These are phyloP conservation scores for Sporothrix phasma DNA, from an alignment of 2,329 filamentous ascomycete species.

Conservation along the genomic window DNA sequence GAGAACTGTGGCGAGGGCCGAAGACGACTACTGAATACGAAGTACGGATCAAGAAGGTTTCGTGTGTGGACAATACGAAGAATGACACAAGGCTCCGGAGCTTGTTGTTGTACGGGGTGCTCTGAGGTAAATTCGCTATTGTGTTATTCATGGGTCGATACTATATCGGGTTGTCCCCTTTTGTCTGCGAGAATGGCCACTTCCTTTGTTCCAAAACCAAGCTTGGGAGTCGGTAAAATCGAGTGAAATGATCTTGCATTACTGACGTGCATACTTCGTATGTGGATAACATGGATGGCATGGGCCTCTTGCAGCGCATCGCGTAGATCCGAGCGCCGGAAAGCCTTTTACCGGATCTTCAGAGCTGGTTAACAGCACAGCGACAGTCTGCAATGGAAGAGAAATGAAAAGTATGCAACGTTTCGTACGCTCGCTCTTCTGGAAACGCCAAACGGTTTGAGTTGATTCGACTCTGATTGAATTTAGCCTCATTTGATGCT, in stretches of 20 bases:
- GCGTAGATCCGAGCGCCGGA: slow-evolving; percentile 1
- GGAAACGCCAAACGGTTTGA: neutral
- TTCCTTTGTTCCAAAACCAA: too few species aligned
- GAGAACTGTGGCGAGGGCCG: neutral
- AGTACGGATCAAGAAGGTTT: neutral
- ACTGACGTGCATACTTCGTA: neutral
- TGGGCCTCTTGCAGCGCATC: neutral
- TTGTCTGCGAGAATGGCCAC: too few species aligned
- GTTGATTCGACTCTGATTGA: neutral
- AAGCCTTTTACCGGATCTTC: neutral
- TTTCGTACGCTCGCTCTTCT: too few species aligned
- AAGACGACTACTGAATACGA: neutral
- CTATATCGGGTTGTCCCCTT: neutral
- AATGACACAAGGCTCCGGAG: neutral
- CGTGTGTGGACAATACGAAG: neutral
- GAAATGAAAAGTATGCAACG: too few species aligned
- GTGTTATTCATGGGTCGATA: neutral
- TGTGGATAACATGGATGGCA: too few species aligned
- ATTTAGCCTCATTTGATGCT: slow-evolving; percentile 6
- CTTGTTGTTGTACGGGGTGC: neutral
- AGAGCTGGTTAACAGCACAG: neutral
- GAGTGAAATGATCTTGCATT: neutral
- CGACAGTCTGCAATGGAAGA: neutral
- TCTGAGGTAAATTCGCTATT: neutral
- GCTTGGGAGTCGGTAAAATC: too few species aligned